Conservation (phyloP, 305 asterid genomes). For the Petunia hybrid region DNA sequence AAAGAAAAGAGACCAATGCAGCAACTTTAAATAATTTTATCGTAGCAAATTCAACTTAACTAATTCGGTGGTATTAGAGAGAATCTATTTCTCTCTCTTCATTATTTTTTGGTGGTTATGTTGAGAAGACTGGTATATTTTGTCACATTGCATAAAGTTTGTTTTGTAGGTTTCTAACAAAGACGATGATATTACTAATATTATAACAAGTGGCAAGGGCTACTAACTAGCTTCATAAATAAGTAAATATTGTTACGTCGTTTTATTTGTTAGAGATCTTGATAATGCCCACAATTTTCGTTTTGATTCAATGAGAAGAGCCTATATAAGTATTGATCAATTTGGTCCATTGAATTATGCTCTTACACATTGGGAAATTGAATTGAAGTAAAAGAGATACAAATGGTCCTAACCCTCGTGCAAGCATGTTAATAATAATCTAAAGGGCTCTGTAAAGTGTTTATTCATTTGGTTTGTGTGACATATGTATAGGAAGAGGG, state of each 20-base stretch:
- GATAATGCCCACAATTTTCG: background rate
- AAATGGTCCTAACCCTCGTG: background rate
- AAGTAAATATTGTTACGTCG: background rate
- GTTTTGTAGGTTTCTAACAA: slow-evolving; percentile 27
- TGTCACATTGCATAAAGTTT: slow-evolving; percentile 38
- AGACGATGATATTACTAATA: slow-evolving; percentile 21
- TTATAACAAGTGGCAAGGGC: slow-evolving; percentile 5
- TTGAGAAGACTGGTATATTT: slow-evolving; percentile 13
- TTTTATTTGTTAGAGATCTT: background rate
- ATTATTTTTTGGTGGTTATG: background rate
- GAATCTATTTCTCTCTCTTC: background rate
- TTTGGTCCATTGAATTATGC: background rate
- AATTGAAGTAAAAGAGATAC: background rate
- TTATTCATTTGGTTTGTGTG: background rate
- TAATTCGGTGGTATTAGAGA: background rate
- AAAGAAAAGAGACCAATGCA: background rate
- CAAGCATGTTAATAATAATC: background rate
- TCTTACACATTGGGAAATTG: background rate
- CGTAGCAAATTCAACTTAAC: background rate
- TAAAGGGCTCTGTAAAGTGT: background rate
- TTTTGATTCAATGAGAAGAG: background rate
- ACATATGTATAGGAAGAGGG: slow-evolving; percentile 35
- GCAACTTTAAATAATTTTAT: background rate
- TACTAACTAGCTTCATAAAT: background rate
- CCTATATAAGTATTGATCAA: background rate